phyloP scores from a whole-genome alignment of 2,329 filamentous ascomycete species.

The Alternaria atra region DNA sequence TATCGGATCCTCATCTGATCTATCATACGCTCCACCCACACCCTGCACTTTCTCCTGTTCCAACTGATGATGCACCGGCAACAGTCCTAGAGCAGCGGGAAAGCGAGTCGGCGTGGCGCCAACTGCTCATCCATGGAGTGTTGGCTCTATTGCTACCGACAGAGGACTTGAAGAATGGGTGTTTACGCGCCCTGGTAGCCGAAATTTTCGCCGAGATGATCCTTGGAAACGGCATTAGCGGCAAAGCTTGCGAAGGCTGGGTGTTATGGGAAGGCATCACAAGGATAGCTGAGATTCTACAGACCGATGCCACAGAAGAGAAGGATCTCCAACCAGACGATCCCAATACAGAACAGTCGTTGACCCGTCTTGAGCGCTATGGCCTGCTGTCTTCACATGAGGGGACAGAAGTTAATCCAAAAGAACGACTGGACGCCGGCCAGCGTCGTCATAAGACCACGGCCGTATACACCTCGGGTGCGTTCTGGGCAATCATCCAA shows the following conservation, averaged over 20 bases:
- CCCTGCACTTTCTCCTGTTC: slow-evolving; percentile 81
- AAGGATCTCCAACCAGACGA: slow-evolving; percentile 41
- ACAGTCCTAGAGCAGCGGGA: slow-evolving; percentile 69
- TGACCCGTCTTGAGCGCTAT: slow-evolving; percentile 64
- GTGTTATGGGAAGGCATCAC: slow-evolving; percentile 85
- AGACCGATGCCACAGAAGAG: slow-evolving; percentile 44
- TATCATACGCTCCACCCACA: slow-evolving; percentile 88
- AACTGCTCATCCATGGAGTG: slow-evolving; percentile 83
- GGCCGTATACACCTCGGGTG: slow-evolving; percentile 32
- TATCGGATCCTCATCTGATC: slow-evolving; percentile 70
- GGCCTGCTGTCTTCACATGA: slow-evolving; percentile 59
- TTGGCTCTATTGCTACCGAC: slow-evolving; percentile 87
- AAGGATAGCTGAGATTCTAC: slow-evolving; percentile 68
- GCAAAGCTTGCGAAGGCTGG: slow-evolving; percentile 86
- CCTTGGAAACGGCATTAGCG: slow-evolving; percentile 80
- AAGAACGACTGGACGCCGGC: slow-evolving; percentile 26
- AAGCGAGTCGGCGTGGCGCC: slow-evolving; percentile 85
- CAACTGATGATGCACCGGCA: slow-evolving; percentile 62
- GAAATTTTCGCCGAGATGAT: slow-evolving; percentile 93
- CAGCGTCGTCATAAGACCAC: slow-evolving; percentile 24
- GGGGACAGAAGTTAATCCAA: slow-evolving; percentile 34
- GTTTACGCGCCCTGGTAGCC: slow-evolving; percentile 80
- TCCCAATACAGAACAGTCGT: slow-evolving; percentile 34
- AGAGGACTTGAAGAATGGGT: slow-evolving; percentile 89
- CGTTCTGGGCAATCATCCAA: slow-evolving; percentile 68